Base-by-base conservation (phyloP, 768 basidiomycete species). In the Russula dissimulans region DNA sequence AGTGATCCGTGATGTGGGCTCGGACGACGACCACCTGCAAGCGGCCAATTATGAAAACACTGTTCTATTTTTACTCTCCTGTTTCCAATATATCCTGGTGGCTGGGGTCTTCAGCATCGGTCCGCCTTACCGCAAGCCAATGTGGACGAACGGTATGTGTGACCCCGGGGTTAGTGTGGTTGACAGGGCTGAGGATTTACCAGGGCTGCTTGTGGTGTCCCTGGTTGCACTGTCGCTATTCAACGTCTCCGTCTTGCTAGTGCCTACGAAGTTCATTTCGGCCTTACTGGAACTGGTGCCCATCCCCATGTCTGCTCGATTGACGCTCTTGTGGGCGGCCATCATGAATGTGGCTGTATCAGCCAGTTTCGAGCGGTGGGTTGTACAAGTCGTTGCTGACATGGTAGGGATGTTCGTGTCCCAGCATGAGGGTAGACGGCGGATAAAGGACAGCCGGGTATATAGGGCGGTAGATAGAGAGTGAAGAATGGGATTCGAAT, bases 91-190 rank as follows among this genome's bases (percentile, higher is more conserved):
- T 72, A 91, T 98, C 68, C 77, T 98, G 51, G 91, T 97, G 8
- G 97, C 95, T 12, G 95, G 87, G 0, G 93, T 98, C 0, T 99
- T 98, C 75, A 95, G 91, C 70, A 97, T 98, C 65, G 97, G 97
- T 0, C 95, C 95, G 3, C 97, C 97, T 4, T 99, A 95, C 72
- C 83, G 97, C 52, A 89, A 91, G 72, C 81, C 93, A 29, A 90
- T 98, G 80, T 93, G 89, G 83, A 91, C 94, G 15, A 99, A 99
- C 69, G 83, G 95, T 95, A 84, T 69, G 46, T 55, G 45, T 43
- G 38, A 36, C 10, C 5, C 34, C 34, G 34, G 8, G n/a, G 10
- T 6, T 18, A 10, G 42, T 41, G 11, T 22, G 22, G 38, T 36
- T 47, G 59, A 39, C 14, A 56, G 43, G 41, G 12, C 18, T 15